Percentiles rank a stretch among this genome's conserved stretches.
phyloP scores from a whole-genome alignment of 352 stramenopile species.

The Hyphochytrium catenoides region DNA sequence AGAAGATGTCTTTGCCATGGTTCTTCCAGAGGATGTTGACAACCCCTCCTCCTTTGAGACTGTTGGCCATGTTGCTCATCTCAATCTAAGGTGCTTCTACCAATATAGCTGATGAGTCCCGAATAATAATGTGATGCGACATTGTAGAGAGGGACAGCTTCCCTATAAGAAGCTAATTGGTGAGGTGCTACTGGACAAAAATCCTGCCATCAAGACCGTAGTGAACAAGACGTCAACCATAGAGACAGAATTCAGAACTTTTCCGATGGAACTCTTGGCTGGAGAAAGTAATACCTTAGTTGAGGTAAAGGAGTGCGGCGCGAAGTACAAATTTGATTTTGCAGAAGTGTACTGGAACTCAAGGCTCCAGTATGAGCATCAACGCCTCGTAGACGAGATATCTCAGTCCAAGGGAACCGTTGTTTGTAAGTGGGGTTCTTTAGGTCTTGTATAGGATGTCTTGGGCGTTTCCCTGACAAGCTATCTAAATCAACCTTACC shows the following conservation, averaged over 20 bases:
- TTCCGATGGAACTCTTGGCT: constrained; percentile 85
- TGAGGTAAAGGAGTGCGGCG: constrained; percentile 74
- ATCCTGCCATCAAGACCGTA: constrained; percentile 76
- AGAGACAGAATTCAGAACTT: constrained; percentile 79
- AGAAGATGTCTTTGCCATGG: constrained; percentile 40
- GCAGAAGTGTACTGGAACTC: constrained; percentile 92
- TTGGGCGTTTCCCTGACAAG: too few relatives aligned
- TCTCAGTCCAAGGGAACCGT: constrained; percentile 25
- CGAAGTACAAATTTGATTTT: constrained; percentile 82
- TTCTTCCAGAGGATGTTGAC: constrained; percentile 53
- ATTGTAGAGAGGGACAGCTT: too few relatives aligned
- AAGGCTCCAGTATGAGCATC: constrained; percentile 76
- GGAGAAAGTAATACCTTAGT: constrained; percentile 58
- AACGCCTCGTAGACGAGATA: constrained; percentile 61
- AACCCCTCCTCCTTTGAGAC: constrained; percentile 85
- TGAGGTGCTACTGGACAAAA: constrained; percentile 94
- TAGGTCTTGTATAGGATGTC: too few relatives aligned
- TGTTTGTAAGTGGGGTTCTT: too few relatives aligned
- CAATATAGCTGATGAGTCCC: too few relatives aligned
- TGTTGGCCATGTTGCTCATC: constrained; percentile 87
- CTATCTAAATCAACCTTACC: too few relatives aligned
- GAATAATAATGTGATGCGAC: too few relatives aligned
- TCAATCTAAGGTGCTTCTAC: constrained; percentile 82
- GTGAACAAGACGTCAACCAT: constrained; percentile 95
- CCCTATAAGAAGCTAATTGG: constrained; percentile 91